Conservation (phyloP, 169 alveolate species). For the Plasmodium falciparum region DNA sequence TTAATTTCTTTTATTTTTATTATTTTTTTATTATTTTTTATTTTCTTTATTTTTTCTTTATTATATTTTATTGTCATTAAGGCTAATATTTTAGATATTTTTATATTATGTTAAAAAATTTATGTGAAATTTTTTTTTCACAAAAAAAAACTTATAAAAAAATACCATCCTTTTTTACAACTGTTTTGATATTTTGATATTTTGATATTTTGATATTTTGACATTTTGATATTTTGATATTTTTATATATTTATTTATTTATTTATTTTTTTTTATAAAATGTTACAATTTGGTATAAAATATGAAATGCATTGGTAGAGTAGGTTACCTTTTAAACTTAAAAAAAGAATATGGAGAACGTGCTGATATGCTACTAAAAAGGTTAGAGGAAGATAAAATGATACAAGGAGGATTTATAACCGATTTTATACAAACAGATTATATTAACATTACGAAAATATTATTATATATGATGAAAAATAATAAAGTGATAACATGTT, state of each 20-base stretch:
- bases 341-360: slow-evolving; percentile 74
- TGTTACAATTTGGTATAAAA: not conserved
- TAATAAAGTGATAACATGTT: slow-evolving; percentile 35
- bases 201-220: too few relatives aligned
- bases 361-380: slow-evolving; percentile 25
- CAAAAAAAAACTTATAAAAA: too few relatives aligned
- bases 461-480: slow-evolving; percentile 11
- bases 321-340: slow-evolving; percentile 53
- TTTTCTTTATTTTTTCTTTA: too few relatives aligned
- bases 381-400: slow-evolving; percentile 25
- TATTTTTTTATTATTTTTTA: too few relatives aligned
- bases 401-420: slow-evolving; percentile 59
- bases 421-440: slow-evolving; percentile 48
- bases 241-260: not conserved
- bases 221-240: too few relatives aligned
- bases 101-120: too few relatives aligned
- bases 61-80: not conserved
- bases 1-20: too few relatives aligned
- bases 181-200: too few relatives aligned
- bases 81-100: too few relatives aligned
- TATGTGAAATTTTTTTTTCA: too few relatives aligned
- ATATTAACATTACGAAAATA: slow-evolving; percentile 36
- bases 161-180: too few relatives aligned
- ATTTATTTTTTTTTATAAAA: not conserved
- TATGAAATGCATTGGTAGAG: slow-evolving; percentile 68